These are phyloP conservation scores for Monosporascus sp. DNA, from an alignment of 2,329 filamentous ascomycete genomes.

Conservation along the genomic window DNA sequence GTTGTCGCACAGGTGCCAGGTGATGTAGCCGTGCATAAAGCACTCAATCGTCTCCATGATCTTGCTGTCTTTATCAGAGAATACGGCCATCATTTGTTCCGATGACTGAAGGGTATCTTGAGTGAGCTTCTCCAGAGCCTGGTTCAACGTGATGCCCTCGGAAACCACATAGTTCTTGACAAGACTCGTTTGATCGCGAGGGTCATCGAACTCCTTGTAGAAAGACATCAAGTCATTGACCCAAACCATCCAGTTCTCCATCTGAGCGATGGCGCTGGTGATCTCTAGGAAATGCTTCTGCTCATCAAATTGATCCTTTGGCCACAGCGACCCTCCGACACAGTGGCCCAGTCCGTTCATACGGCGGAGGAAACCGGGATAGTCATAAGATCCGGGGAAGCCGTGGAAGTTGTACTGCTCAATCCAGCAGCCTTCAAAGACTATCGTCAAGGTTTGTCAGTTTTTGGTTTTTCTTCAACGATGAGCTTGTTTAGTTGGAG, in stretches of 20 bases:
- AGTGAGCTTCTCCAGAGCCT: constrained; percentile 13
- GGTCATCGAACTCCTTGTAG: constrained; percentile 17
- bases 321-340: no score
- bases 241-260: constrained; percentile 16
- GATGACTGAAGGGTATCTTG: constrained; percentile 9
- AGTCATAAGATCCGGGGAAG: constrained; percentile 11
- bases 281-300: constrained; percentile 11
- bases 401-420: constrained; percentile 17
- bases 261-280: constrained; percentile 11
- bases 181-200: constrained; percentile 13
- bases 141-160: constrained; percentile 5
- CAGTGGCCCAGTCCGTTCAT: constrained; percentile 15
- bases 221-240: constrained; percentile 17
- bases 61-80: constrained; percentile 10
- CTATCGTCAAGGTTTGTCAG: not conserved
- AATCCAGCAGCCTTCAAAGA: constrained; percentile 18
- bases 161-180: constrained; percentile 13
- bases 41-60: constrained; percentile 1
- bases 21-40: constrained; percentile 16
- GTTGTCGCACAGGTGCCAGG: constrained; percentile 14
- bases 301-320: constrained; percentile 6
- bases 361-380: constrained; percentile 15
- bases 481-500: no score
- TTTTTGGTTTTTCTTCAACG: no score
- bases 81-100: constrained; percentile 14